phyloP scores from a whole-genome alignment of 306 rosid genomes.

The Rubus parviflorus region DNA sequence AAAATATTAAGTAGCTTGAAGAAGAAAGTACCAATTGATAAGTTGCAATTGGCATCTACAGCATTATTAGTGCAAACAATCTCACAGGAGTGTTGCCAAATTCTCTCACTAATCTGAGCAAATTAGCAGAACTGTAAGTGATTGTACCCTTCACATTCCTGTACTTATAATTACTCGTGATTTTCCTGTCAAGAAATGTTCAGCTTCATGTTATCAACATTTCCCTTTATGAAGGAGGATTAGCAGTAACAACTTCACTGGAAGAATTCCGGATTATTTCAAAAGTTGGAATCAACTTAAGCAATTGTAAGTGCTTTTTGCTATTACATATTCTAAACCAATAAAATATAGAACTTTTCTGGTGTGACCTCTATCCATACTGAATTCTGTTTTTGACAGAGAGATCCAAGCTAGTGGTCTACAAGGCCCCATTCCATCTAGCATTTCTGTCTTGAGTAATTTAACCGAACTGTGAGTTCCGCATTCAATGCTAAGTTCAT shows the following conservation, averaged over 20 bases:
- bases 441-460: constrained; percentile 21
- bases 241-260: constrained; percentile 34
- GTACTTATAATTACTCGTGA: background rate
- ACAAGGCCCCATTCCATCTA: constrained; percentile 32
- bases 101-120: constrained; percentile 17
- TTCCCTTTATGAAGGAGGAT: constrained; percentile 23
- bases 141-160: background rate
- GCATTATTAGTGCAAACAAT: constrained; percentile 26
- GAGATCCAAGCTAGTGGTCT: constrained; percentile 39
- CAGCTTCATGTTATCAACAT: background rate
- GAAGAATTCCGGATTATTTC: constrained; percentile 26
- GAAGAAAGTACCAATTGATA: background rate
- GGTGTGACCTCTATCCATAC: background rate
- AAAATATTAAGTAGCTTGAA: background rate
- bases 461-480: constrained; percentile 30
- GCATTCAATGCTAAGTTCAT: background rate
- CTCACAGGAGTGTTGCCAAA: constrained; percentile 35
- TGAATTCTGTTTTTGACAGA: constrained; percentile 12
- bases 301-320: constrained; percentile 19
- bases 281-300: constrained; percentile 17
- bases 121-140: constrained; percentile 31
- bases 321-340: background rate
- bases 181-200: background rate
- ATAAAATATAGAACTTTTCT: background rate
- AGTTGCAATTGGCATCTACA: constrained; percentile 8